phyloP scores from a whole-genome alignment of 495 filamentous ascomycete genomes.

The Xylona heveae region DNA sequence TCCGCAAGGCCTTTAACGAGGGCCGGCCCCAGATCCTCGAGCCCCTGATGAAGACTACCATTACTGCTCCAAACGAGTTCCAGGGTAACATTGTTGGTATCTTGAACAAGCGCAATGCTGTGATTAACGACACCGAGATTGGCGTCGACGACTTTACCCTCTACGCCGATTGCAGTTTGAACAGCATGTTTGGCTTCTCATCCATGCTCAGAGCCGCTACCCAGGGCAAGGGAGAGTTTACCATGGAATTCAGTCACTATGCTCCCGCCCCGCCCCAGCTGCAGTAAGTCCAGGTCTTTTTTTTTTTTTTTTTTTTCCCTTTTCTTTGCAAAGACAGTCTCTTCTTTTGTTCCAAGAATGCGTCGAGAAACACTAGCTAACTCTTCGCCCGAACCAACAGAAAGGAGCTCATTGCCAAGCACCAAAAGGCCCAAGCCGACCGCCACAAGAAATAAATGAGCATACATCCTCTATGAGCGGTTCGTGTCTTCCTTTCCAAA shows the following conservation, averaged over 20 bases:
- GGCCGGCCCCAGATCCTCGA: slow-evolving; percentile 69
- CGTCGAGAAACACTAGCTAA: not conserved
- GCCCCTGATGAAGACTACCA: slow-evolving; percentile 93
- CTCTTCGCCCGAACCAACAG: slow-evolving; percentile 14
- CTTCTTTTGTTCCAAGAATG: slow-evolving; percentile 6
- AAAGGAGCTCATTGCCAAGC: slow-evolving; percentile 74
- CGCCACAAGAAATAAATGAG: slow-evolving; percentile 43
- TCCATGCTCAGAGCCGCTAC: slow-evolving; percentile 77
- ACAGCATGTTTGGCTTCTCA: slow-evolving; percentile 95
- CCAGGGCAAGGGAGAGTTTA: slow-evolving; percentile 97
- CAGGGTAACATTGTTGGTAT: slow-evolving; percentile 89
- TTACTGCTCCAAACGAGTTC: slow-evolving; percentile 93
- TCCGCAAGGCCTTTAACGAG: slow-evolving; percentile 78
- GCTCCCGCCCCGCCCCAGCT: slow-evolving; percentile 66
- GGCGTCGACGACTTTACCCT: slow-evolving; percentile 93
- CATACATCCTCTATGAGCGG: no score
- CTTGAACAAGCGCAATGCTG: slow-evolving; percentile 89
- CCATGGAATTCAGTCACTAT: slow-evolving; percentile 98
- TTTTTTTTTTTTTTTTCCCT: not conserved
- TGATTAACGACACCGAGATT: slow-evolving; percentile 90
- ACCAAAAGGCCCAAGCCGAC: slow-evolving; percentile 66
- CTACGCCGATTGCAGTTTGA: slow-evolving; percentile 75
- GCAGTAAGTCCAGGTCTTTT: slow-evolving; percentile 39
- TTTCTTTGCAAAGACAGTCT: not conserved
- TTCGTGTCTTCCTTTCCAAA: no score